These are phyloP conservation scores for Sugiyamaella smithiae DNA, from an alignment of 805 yeast genomes.

Conservation along the genomic window DNA sequence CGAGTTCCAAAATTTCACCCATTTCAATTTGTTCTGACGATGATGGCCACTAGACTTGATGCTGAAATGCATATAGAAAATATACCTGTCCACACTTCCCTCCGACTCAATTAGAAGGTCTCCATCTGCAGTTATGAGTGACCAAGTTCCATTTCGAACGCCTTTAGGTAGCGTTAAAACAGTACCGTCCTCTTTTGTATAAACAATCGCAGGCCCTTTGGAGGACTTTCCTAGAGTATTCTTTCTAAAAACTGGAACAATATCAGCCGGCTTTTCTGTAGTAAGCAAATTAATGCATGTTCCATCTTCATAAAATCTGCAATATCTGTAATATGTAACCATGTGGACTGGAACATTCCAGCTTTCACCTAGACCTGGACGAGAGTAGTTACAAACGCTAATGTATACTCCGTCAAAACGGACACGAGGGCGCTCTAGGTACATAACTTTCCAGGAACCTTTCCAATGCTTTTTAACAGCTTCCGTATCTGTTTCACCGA, in stretches of 20 bases:
- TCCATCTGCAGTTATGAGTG: conserved; percentile 50
- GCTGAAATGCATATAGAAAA: conserved; percentile 60
- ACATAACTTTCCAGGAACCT: conserved; percentile 47
- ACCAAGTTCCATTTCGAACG: conserved; percentile 56
- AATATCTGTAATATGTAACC: conserved; percentile 84
- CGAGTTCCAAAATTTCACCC: conserved; percentile 63
- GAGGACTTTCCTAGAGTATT: conserved; percentile 3
- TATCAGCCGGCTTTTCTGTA: conserved; percentile 63
- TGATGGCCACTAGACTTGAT: conserved; percentile 59
- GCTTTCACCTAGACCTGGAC: conserved; percentile 74
- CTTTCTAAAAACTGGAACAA: conserved; percentile 54
- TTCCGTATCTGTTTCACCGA: conserved; percentile 13
- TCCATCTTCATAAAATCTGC: conserved; percentile 79
- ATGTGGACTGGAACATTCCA: conserved; percentile 77
- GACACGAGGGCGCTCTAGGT: conserved; percentile 65
- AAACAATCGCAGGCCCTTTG: conserved; percentile 6
- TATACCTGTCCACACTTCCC: conserved; percentile 60
- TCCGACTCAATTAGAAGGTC: conserved; percentile 48
- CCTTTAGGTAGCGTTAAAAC: conserved; percentile 25
- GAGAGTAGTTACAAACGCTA: conserved; percentile 75
- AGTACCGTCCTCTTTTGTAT: conserved; percentile 20
- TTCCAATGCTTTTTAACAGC: conserved; percentile 14
- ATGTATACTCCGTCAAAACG: conserved; percentile 83
- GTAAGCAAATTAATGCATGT: conserved; percentile 66
- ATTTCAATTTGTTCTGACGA: conserved; percentile 65